Base-by-base conservation (phyloP, 352 stramenopile genomes). In the Halophytophthora batemanensis region DNA sequence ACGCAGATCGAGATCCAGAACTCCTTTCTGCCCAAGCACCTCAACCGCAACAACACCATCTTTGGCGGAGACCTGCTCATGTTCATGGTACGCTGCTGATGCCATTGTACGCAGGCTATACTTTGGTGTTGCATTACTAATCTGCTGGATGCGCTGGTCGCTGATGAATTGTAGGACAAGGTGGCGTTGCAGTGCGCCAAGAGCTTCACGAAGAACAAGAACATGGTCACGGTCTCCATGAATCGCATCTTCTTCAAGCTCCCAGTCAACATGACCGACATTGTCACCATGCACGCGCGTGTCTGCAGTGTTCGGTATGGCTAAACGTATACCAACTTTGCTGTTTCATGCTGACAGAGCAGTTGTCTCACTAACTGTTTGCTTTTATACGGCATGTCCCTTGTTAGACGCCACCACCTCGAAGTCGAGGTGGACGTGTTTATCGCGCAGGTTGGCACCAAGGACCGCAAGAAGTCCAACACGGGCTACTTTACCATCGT, bases 401-500 rank as follows among this genome's bases (percentile, higher is more conserved):
- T 39, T 18, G 21, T 8, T 43, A 86, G 75, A 22, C 67, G 61
- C 35, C 61, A 80, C 44, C 69, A 75, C 40, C 45, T 87, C 35
- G 76, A 84, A 41, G 76, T 84, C 17, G 76, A 84, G 55, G 76
- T 87, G n/a, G 70, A 87, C 46, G 71, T 84, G 45, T 84, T 84
- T 49, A 65, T 84, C n/a, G 65, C 64, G 18, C 67, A 59, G 13
- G 72, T 79, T 17, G 60, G 64, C 35, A 71, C 64, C 2, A 52
- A 40, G 15, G 50, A 67, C 19, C 60, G 60, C 2, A 64, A 64
- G 23, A 70, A 63, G 43, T 84, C 73, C 0, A 70, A 84, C 53
- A 80, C 70, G 10, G 73, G 72, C 39, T 74, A 81, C 47, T 87
- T 87, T 49, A 87, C 72, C 11, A 69, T 82, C 37, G 59, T 78